Base-by-base conservation (phyloP, 495 filamentous ascomycete genomes). In the Friedmanniomyces endolithicus region DNA sequence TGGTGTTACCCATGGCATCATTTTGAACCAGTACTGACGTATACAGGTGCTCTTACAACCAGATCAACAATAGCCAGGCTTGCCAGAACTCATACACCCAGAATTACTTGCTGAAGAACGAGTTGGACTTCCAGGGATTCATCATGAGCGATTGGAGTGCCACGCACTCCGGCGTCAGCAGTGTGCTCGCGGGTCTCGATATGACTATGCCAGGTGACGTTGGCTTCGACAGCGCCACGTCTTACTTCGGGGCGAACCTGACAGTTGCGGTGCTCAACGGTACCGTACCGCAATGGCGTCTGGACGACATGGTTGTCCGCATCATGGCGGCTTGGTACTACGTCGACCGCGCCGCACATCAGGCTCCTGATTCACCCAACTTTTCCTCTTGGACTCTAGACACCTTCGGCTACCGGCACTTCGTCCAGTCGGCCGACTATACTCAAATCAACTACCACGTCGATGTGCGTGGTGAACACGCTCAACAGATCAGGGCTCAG, bases 151-250 rank as follows among this genome's bases (percentile, higher is more conserved):
- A 94, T 64, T 95, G 88, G 88, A 72, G 77, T 65, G 89, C 87
- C 6, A 89, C 95, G 63, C 86, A 94, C 67, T 79, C 83, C 17
- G 92, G 92, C 65, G 88, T 85, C 17, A 76, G 79, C 29, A 75
- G 75, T 53, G 86, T 87, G 29, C 71, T 88, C 24, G 92, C 92
- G 46, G 92, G 92, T 49, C 69, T 96, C 45, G 90, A 98, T 65
- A 94, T 95, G 89, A 79, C 82, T 11, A 96, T 96, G 90, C 90
- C 92, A 37, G 90, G 92, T 56, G 92, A 98, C 63, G 78, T 82
- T 7, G 54, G 65, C 33, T 90, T 95, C 67, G 76, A 84, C 63
- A 80, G 75, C 23, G 86, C 82, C 22, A 69, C 71, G 45, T 84
- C 85, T 22, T 95, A 75, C 74, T 97, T 85, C 84, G 90, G 90